Conservation (phyloP, 495 filamentous ascomycete species). For the Rhypophila decipiens region DNA sequence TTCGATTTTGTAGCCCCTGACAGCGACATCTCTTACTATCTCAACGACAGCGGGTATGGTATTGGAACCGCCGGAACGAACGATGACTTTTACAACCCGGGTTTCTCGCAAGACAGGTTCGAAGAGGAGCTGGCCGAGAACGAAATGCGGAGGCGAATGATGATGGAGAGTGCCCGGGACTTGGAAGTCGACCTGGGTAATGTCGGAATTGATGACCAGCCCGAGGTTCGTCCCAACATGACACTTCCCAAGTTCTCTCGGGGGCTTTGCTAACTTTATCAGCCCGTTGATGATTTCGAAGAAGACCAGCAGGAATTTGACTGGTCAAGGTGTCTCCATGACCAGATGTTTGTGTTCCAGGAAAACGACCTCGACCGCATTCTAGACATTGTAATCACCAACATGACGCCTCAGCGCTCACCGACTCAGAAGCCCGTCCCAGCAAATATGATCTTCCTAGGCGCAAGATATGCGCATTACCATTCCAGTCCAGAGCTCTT, state of each 20-base stretch:
- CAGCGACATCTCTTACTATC: constrained; percentile 91
- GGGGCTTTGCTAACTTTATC: constrained; percentile 8
- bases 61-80: constrained; percentile 81
- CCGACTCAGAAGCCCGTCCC: constrained; percentile 96
- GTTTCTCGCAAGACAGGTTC: constrained; percentile 87
- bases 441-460: constrained; percentile 92
- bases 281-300: constrained; percentile 79
- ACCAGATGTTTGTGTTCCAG: constrained; percentile 99
- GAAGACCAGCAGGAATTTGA: constrained; percentile 91
- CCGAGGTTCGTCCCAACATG: constrained; percentile 56
- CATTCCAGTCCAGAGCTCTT: constrained; percentile 85
- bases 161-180: constrained; percentile 99
- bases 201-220: constrained; percentile 90
- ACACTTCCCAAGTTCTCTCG: constrained; percentile 1
- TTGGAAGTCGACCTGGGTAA: constrained; percentile 95
- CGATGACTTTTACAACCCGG: constrained; percentile 92
- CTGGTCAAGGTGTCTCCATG: constrained; percentile 92
- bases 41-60: constrained; percentile 87
- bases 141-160: constrained; percentile 93
- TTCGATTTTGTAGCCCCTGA: constrained; percentile 93
- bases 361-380: constrained; percentile 85
- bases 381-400: constrained; percentile 91
- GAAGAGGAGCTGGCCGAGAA: constrained; percentile 97
- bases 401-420: constrained; percentile 94
- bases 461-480: constrained; percentile 94